These are phyloP conservation scores for Ceriops zippeliana DNA, from an alignment of 345 rosid genomes.

Conservation along the genomic window DNA sequence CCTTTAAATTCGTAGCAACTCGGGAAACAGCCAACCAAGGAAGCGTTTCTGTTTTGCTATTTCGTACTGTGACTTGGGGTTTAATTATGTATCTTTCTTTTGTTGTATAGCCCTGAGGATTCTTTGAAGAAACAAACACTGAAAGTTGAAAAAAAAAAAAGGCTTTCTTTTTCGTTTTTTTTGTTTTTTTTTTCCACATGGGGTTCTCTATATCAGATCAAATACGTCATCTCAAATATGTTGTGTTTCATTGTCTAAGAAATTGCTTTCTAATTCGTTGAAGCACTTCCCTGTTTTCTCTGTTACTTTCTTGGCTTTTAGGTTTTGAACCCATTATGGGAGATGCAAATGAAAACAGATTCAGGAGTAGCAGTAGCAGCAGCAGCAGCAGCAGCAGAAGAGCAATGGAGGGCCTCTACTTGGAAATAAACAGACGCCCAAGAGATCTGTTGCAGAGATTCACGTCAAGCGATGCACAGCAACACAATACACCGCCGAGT, in stretches of 20 bases:
- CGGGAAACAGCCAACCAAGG: not conserved
- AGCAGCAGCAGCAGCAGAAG: slow-evolving; percentile 33
- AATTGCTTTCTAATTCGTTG: slow-evolving; percentile 1
- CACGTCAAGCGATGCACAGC: slow-evolving; percentile 31
- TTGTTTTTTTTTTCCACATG: slow-evolving; percentile 20
- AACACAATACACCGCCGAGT: slow-evolving; percentile 13
- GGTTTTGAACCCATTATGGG: slow-evolving; percentile 35
- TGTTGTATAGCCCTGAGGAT: slow-evolving; percentile 1
- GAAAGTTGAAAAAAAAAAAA: not conserved
- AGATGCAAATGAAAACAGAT: slow-evolving; percentile 40
- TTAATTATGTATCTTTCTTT: slow-evolving; percentile 4
- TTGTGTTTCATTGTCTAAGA: slow-evolving; percentile 14
- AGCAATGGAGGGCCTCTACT: slow-evolving; percentile 52
- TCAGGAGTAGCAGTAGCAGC: slow-evolving; percentile 9
- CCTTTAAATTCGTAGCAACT: not conserved
- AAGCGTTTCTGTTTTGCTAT: slow-evolving; percentile 7
- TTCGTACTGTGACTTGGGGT: slow-evolving; percentile 14
- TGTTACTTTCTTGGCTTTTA: slow-evolving; percentile 1
- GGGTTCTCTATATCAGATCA: slow-evolving; percentile 32
- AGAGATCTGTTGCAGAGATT: slow-evolving; percentile 79
- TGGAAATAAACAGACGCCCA: slow-evolving; percentile 58
- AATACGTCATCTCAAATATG: slow-evolving; percentile 1
- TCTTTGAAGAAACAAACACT: not conserved
- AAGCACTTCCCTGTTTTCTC: not conserved
- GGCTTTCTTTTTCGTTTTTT: not conserved